phyloP scores from a whole-genome alignment of 192 early-diverging fungal genomes.

The Chytriomyces confervae region DNA sequence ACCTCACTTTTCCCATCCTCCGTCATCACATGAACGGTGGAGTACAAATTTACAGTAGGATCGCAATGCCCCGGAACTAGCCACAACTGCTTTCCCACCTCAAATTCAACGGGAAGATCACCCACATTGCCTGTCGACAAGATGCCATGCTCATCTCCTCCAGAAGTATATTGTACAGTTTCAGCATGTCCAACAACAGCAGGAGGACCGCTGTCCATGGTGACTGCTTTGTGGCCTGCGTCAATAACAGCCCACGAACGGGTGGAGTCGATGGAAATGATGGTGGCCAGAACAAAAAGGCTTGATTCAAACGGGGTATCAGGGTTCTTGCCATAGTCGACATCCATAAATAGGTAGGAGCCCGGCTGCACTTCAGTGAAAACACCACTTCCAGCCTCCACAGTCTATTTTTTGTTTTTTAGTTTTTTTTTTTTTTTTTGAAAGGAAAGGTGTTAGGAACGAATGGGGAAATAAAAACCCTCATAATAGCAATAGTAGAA shows the following conservation, averaged over 20 bases:
- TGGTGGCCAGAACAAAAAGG: not conserved
- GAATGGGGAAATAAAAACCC: not conserved
- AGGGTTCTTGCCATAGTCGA: not conserved
- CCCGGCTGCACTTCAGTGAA: not conserved
- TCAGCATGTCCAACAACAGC: not conserved
- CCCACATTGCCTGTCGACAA: not conserved
- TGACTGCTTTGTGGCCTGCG: not conserved
- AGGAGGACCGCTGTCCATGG: not conserved
- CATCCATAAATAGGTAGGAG: not conserved
- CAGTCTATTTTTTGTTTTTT: not conserved
- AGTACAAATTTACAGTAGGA: not conserved
- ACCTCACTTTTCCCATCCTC: not conserved
- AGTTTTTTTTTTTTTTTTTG: not conserved
- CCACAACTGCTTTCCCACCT: not conserved
- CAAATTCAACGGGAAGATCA: not conserved
- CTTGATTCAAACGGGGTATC: not conserved
- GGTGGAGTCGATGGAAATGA: not conserved
- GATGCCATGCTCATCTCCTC: not conserved
- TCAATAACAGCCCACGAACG: not conserved
- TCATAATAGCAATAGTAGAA: too few relatives aligned
- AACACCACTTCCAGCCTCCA: not conserved
- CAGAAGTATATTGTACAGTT: not conserved
- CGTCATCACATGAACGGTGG: not conserved
- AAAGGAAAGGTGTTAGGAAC: not conserved
- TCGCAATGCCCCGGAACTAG: not conserved